Base-by-base conservation (phyloP, 2,329 filamentous ascomycete species). In the Didymella keratinophila region DNA sequence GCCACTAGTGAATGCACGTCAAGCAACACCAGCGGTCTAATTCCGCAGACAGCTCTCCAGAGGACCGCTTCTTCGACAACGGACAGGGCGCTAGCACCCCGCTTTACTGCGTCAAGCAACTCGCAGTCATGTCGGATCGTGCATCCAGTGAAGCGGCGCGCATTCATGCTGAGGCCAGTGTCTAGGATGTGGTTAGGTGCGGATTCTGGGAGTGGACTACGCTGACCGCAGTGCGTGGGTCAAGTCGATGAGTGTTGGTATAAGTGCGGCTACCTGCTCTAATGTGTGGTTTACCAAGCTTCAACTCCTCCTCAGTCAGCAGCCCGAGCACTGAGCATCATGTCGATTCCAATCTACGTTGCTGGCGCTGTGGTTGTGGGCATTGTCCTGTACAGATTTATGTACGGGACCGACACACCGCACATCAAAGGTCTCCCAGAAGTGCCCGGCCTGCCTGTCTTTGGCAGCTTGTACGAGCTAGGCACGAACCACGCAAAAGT, bases 381-480 rank as follows among this genome's bases (percentile, higher is more conserved):
- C 3, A 80, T 77, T 63, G 73, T 79, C 44, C 56, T 76, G 7
- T 71, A 80, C 56, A 76, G 74, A 20, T 62, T 80, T 21, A 72
- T 82, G 14, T 80, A 81, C 59, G 73, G 72, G 8, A 82, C 81
- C 5, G 80, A 83, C 56, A 75, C 76, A 20, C 80, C 81, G 12
- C 80, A 80, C 61, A 82, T 83, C 69, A 82, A 82, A 60, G 76
- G 75, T 25, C 62, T 83, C 1, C 80, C 80, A 3, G 80, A 82
- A 62, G 73, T 82, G 7, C 79, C 80, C 6, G 80, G 80, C 12
- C 71, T 80, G 0, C 81, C 81, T 16, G 71, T 83, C 2, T 78
- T 83, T 46, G 81, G 81, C 18, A 81, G 78, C 57, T 69, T 83
- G 20, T 67, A 77, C 14, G 78, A 82, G 58, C 71, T 83, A 2